phyloP scores from a whole-genome alignment of 2,329 filamentous ascomycete species.

The Penicillium brevicompactum region DNA sequence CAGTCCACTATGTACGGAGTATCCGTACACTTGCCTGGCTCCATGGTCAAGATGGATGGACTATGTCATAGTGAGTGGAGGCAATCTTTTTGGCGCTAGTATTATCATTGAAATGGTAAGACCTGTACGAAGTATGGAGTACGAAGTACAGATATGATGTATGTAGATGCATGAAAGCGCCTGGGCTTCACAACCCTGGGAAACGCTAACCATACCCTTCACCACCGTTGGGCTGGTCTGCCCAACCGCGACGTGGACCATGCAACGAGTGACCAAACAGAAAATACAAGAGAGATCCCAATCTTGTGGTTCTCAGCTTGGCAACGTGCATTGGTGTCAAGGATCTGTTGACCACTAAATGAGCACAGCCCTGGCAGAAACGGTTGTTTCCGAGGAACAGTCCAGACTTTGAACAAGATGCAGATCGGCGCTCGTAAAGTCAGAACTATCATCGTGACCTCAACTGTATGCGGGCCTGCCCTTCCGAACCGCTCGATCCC shows the following conservation, averaged over 20 bases:
- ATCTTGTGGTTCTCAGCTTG: slow-evolving; percentile 37
- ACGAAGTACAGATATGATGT: slow-evolving; percentile 4
- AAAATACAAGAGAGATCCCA: slow-evolving; percentile 29
- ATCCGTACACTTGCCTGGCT: slow-evolving; percentile 26
- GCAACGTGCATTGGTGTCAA: slow-evolving; percentile 36
- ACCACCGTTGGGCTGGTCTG: slow-evolving; percentile 21
- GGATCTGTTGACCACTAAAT: slow-evolving; percentile 25
- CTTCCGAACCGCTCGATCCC: slow-evolving; percentile 20
- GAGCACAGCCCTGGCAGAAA: slow-evolving; percentile 31
- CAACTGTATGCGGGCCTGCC: slow-evolving; percentile 13
- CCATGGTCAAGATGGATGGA: slow-evolving; percentile 24
- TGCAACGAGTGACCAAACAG: slow-evolving; percentile 14
- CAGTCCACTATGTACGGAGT: slow-evolving; percentile 22
- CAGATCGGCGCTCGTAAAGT: slow-evolving; percentile 4
- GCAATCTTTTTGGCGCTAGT: background rate
- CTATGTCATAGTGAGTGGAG: slow-evolving; percentile 18
- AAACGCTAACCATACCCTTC: slow-evolving; percentile 23
- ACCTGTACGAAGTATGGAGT: background rate
- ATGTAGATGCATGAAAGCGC: slow-evolving; percentile 20
- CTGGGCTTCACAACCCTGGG: slow-evolving; percentile 14
- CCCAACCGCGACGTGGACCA: slow-evolving; percentile 23
- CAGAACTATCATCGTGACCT: slow-evolving; percentile 11
- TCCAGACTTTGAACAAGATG: background rate
- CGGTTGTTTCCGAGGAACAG: slow-evolving; percentile 1
- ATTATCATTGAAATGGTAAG: background rate